A percentile compares a stretch with the other conserved stretches of the same genome.
Conservation (phyloP, 768 basidiomycete genomes). For the Termitomyces sp. region DNA sequence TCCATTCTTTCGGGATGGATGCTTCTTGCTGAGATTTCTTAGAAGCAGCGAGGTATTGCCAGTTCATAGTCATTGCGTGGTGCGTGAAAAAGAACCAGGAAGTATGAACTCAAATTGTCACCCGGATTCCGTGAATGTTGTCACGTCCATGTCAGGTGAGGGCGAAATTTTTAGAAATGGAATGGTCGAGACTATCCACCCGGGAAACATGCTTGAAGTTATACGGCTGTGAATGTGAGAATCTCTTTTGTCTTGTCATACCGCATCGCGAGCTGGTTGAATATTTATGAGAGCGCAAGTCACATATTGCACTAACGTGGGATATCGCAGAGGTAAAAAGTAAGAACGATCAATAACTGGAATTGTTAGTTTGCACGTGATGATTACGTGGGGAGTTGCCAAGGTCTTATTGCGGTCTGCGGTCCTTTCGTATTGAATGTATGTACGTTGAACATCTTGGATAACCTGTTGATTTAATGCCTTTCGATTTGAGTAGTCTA, state of each 20-base stretch:
- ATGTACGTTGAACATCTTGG: not conserved
- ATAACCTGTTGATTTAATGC: not conserved
- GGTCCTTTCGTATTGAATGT: slow-evolving; percentile 1
- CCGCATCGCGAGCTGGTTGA: not conserved
- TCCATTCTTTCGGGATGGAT: slow-evolving; percentile 63
- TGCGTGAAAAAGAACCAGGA: not conserved
- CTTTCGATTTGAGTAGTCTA: not conserved
- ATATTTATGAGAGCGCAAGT: not conserved
- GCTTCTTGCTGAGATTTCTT: slow-evolving; percentile 50
- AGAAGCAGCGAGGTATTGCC: slow-evolving; percentile 49
- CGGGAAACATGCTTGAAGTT: too few species aligned
- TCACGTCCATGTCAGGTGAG: not conserved
- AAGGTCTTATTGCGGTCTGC: not conserved
- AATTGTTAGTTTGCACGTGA: too few species aligned
- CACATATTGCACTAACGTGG: too few species aligned
- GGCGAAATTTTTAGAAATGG: not conserved
- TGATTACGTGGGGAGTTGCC: too few species aligned
- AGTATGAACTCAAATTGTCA: not conserved
- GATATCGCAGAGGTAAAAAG: too few species aligned
- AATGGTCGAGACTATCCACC: not conserved
- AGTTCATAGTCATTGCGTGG: slow-evolving; percentile 26
- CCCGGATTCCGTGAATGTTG: not conserved
- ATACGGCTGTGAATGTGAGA: not conserved
- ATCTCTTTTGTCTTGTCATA: not conserved
- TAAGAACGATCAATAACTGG: too few species aligned